Percentiles rank a stretch among this genome's conserved stretches.
Evolutionary conservation across 495 filamentous ascomycete genomes (phyloP).

Genomic region (Sabuloglossum arenarium): DNA sequence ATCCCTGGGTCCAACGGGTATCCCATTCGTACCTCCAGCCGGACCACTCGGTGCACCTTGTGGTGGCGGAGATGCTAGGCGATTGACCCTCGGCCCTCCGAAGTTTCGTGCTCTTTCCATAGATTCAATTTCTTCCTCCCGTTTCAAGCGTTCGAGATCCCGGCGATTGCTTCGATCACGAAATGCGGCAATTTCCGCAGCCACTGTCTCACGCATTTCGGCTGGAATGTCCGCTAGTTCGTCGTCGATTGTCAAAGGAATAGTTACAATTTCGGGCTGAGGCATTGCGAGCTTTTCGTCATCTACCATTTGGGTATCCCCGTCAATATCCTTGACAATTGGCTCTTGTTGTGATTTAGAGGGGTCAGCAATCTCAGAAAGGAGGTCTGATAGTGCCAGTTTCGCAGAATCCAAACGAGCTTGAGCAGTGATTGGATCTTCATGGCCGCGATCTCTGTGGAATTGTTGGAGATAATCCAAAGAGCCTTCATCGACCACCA

Average conservation of each 20-base stretch:
- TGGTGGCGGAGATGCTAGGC: slow-evolving; percentile 45
- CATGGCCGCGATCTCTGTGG: slow-evolving; percentile 40
- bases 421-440: slow-evolving; percentile 41
- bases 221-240: slow-evolving; percentile 89
- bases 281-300: slow-evolving; percentile 29
- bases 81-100: slow-evolving; percentile 37
- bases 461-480: slow-evolving; percentile 64
- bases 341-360: slow-evolving; percentile 27
- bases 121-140: slow-evolving; percentile 83
- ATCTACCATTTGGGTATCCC: slow-evolving; percentile 53
- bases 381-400: slow-evolving; percentile 36
- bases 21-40: slow-evolving; percentile 53
- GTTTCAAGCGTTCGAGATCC: slow-evolving; percentile 67
- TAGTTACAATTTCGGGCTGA: slow-evolving; percentile 65
- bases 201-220: slow-evolving; percentile 92
- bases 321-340: slow-evolving; percentile 34
- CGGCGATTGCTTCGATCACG: slow-evolving; percentile 69
- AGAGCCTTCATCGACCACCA: slow-evolving; percentile 67
- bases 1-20: slow-evolving; percentile 70
- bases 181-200: slow-evolving; percentile 86
- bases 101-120: slow-evolving; percentile 56
- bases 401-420: slow-evolving; percentile 48
- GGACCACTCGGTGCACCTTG: slow-evolving; percentile 45
- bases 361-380: slow-evolving; percentile 57
- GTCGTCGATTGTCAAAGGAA: slow-evolving; percentile 74